phyloP scores from a whole-genome alignment of 2,329 filamentous ascomycete genomes.

The Metarhizium brunneum region DNA sequence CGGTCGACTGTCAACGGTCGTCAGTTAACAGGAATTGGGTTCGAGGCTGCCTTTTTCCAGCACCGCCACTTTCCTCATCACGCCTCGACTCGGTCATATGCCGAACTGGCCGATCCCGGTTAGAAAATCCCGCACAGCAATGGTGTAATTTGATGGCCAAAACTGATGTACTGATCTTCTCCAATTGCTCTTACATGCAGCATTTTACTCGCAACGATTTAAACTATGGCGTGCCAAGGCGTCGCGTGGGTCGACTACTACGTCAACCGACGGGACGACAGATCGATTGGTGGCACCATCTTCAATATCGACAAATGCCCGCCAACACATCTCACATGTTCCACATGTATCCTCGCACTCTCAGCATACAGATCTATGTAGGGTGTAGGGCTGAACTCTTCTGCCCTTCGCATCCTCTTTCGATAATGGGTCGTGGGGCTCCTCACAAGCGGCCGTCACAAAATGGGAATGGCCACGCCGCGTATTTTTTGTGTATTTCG shows the following conservation, averaged over 20 bases:
- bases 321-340: background rate
- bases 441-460: too few species aligned
- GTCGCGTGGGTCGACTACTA: background rate
- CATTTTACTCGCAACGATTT: background rate
- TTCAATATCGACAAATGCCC: background rate
- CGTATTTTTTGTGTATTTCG: too few species aligned
- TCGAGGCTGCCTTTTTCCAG: conserved; percentile 4
- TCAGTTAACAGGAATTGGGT: too few species aligned
- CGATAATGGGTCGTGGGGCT: too few species aligned
- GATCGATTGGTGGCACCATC: too few species aligned
- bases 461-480: too few species aligned
- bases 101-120: background rate
- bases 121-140: background rate
- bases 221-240: background rate
- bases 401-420: too few species aligned
- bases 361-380: background rate
- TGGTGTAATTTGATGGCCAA: background rate
- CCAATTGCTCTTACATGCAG: background rate
- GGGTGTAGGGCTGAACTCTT: background rate
- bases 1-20: too few species aligned
- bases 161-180: background rate
- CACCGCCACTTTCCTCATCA: conserved; percentile 3
- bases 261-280: too few species aligned
- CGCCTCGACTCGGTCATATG: background rate
- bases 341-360: too few species aligned